Evolutionary conservation across 2,329 filamentous ascomycete genomes (phyloP).

Genomic region (Pestalotiopsis sp.): DNA sequence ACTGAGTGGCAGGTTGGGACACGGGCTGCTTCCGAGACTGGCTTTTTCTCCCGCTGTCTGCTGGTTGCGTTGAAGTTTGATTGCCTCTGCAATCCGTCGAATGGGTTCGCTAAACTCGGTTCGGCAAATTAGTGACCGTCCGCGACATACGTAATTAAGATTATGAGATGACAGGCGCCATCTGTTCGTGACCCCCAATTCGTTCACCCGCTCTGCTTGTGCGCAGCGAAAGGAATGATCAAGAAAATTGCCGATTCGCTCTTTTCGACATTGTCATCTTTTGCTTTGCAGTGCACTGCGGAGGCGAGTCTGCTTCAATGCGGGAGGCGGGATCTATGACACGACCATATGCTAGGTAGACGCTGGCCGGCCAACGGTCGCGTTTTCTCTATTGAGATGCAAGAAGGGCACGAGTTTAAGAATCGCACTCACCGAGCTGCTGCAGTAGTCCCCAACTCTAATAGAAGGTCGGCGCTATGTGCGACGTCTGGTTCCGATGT

Average conservation of each 20-base stretch:
- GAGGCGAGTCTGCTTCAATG: background rate
- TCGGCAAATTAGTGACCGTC: slow-evolving; percentile 9
- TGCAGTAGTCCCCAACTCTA: slow-evolving; percentile 5
- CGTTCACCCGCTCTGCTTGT: background rate
- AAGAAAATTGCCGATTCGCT: background rate
- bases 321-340: background rate
- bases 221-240: background rate
- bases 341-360: background rate
- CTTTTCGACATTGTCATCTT: background rate
- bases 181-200: background rate
- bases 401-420: background rate
- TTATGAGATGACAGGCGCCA: slow-evolving; percentile 7
- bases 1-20: background rate
- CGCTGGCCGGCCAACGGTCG: background rate
- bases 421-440: slow-evolving; percentile 6
- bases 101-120: slow-evolving; percentile 12
- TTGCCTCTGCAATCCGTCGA: slow-evolving; percentile 10
- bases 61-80: slow-evolving; percentile 8
- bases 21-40: slow-evolving; percentile 1
- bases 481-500: background rate
- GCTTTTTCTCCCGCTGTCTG: slow-evolving; percentile 7
- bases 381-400: background rate
- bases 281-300: background rate
- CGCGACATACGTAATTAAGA: slow-evolving; percentile 12
- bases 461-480: slow-evolving; percentile 3